Conservation (phyloP, 768 basidiomycete genomes). For the Steccherinum ochraceum region DNA sequence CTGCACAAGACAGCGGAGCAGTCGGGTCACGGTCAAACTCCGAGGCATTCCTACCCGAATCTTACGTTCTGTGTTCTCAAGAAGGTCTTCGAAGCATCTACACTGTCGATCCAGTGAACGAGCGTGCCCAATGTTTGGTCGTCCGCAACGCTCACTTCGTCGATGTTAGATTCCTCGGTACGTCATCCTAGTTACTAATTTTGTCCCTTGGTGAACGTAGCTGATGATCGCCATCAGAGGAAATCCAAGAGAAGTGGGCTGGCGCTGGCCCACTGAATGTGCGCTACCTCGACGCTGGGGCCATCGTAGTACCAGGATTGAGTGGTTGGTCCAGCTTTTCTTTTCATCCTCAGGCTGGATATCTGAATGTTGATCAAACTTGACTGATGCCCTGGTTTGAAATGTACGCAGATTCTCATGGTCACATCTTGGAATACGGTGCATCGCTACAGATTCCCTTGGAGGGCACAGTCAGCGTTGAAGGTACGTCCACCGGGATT, state of each 20-base stretch:
- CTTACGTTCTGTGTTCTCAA: neutral
- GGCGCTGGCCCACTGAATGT: conserved; percentile 15
- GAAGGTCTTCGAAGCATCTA: conserved; percentile 36
- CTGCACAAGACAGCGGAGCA: no score
- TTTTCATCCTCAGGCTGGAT: neutral
- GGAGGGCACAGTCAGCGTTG: conserved; percentile 50
- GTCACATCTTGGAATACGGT: conserved; percentile 75
- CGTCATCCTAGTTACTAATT: conserved; percentile 17
- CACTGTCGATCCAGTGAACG: conserved; percentile 53
- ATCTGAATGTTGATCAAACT: neutral
- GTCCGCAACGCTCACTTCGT: conserved; percentile 44
- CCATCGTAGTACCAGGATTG: conserved; percentile 67
- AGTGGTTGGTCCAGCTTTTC: conserved; percentile 48
- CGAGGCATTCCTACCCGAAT: neutral
- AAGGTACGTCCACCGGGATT: conserved; percentile 33
- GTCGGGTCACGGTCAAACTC: no score
- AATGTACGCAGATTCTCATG: conserved; percentile 75
- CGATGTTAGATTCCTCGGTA: conserved; percentile 52
- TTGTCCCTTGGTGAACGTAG: neutral
- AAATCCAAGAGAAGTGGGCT: conserved; percentile 35
- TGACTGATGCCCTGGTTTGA: no score
- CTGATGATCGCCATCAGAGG: conserved; percentile 25
- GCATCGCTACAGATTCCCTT: conserved; percentile 58
- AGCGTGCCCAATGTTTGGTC: conserved; percentile 58
- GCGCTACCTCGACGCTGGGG: conserved; percentile 45